Conservation (phyloP, 2,329 filamentous ascomycete genomes). For the Penicillium polonicum region DNA sequence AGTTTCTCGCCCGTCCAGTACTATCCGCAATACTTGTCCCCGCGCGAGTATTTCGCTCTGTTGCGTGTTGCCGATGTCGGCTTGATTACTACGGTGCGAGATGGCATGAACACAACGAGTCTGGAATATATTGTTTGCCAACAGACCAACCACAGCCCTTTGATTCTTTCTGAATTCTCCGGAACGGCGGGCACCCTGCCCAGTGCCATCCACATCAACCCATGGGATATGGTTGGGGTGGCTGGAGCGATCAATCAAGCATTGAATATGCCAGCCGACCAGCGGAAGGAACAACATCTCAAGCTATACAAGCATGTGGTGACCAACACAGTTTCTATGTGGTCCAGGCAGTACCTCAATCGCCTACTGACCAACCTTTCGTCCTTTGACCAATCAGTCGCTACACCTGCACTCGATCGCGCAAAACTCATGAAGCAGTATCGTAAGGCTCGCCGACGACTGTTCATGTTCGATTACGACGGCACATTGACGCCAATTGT, state of each 20-base stretch:
- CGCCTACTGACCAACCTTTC: slow-evolving; percentile 77
- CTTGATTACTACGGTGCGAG: slow-evolving; percentile 89
- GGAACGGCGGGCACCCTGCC: slow-evolving; percentile 83
- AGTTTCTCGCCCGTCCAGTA: slow-evolving; percentile 90
- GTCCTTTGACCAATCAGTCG: slow-evolving; percentile 69
- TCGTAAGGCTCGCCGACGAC: slow-evolving; percentile 68
- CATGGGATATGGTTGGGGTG: slow-evolving; percentile 85
- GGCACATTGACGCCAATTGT: slow-evolving; percentile 96
- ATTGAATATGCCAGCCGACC: slow-evolving; percentile 68
- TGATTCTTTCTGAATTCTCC: slow-evolving; percentile 95
- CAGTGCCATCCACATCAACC: slow-evolving; percentile 92
- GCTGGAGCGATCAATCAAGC: slow-evolving; percentile 80
- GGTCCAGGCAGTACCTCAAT: slow-evolving; percentile 77
- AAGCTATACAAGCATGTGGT: slow-evolving; percentile 81
- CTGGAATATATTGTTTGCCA: slow-evolving; percentile 94
- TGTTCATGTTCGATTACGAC: slow-evolving; percentile 99
- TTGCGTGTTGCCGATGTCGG: slow-evolving; percentile 86
- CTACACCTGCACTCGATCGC: slow-evolving; percentile 80
- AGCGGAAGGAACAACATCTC: slow-evolving; percentile 67
- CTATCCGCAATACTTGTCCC: slow-evolving; percentile 87
- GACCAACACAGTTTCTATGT: slow-evolving; percentile 79
- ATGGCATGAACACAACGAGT: slow-evolving; percentile 97
- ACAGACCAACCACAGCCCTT: slow-evolving; percentile 76
- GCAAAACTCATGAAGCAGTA: slow-evolving; percentile 71
- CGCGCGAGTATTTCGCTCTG: slow-evolving; percentile 92